Evolutionary conservation across 192 early-diverging fungal species (phyloP).

Genomic region (Coemansia asiatica): DNA sequence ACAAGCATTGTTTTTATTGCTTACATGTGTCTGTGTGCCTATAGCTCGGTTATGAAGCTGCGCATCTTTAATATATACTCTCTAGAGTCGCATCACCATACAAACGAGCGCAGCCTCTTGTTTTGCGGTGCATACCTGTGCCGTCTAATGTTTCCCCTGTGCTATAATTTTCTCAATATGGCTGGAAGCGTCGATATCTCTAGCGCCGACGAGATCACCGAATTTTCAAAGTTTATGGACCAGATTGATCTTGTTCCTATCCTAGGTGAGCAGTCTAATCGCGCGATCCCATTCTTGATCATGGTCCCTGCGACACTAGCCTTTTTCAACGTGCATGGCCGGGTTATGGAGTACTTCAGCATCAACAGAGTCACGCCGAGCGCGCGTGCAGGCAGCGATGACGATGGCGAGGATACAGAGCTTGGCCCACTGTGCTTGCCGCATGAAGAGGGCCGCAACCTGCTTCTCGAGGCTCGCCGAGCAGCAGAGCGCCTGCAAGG

Average conservation of each 20-base stretch:
- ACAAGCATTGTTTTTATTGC: slow-evolving; percentile 66
- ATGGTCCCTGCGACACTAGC: slow-evolving; percentile 73
- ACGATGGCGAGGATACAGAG: slow-evolving; percentile 45
- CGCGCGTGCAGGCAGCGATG: slow-evolving; percentile 14
- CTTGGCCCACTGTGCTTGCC: slow-evolving; percentile 44
- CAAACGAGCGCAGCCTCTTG: slow-evolving; percentile 85
- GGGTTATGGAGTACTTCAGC: slow-evolving; percentile 69
- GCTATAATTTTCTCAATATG: slow-evolving; percentile 91
- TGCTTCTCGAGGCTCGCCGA: slow-evolving; percentile 48
- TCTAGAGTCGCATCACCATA: slow-evolving; percentile 90
- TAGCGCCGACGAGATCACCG: slow-evolving; percentile 52
- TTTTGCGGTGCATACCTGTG: slow-evolving; percentile 94
- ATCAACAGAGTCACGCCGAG: slow-evolving; percentile 22
- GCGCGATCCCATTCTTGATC: slow-evolving; percentile 85
- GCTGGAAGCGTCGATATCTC: slow-evolving; percentile 49
- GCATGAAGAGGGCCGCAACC: slow-evolving; percentile 45
- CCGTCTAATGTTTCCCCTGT: slow-evolving; percentile 79
- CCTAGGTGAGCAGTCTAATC: slow-evolving; percentile 82
- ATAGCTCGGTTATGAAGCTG: slow-evolving; percentile 87
- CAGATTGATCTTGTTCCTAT: slow-evolving; percentile 86
- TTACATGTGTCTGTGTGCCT: slow-evolving; percentile 93
- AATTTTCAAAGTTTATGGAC: slow-evolving; percentile 70
- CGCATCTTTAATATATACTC: slow-evolving; percentile 86
- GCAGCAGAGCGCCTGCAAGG: slow-evolving; percentile 50
- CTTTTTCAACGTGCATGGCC: slow-evolving; percentile 80